Evolutionary conservation across 2,329 filamentous ascomycete genomes (phyloP).

Genomic region (Thelonectria olida): DNA sequence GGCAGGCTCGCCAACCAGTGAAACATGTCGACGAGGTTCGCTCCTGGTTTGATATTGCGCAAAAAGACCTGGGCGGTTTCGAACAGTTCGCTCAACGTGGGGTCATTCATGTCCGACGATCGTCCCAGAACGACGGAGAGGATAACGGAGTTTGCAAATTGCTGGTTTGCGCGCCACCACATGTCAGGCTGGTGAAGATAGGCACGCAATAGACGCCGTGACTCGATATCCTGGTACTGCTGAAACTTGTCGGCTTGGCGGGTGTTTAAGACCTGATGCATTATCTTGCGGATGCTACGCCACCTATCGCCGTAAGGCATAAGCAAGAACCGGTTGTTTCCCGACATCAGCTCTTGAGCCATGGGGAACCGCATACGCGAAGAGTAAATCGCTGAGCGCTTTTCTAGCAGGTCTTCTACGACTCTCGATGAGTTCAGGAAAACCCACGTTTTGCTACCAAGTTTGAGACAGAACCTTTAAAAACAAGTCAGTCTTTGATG

Average conservation of each 20-base stretch:
- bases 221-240: constrained; percentile 24
- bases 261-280: constrained; percentile 8
- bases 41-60: not conserved
- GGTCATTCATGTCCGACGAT: constrained; percentile 3
- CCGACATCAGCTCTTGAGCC: not conserved
- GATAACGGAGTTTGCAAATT: constrained; percentile 16
- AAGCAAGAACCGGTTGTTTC: not conserved
- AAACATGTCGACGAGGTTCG: not conserved
- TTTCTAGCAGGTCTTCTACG: not conserved
- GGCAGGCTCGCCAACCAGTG: constrained; percentile 2
- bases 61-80: constrained; percentile 5
- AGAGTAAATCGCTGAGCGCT: not conserved
- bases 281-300: constrained; percentile 5
- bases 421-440: constrained; percentile 10
- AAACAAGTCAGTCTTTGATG: too few species aligned
- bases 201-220: constrained; percentile 6
- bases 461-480: constrained; percentile 5
- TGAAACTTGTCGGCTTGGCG: not conserved
- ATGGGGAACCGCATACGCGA: constrained; percentile 4
- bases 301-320: constrained; percentile 8
- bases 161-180: constrained; percentile 10
- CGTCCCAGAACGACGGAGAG: constrained; percentile 22
- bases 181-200: constrained; percentile 6
- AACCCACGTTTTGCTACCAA: constrained; percentile 2
- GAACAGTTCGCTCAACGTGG: constrained; percentile 2